Base-by-base conservation (phyloP, 371 early-diverging fungal genomes). In the Mucor lusitanicus region DNA sequence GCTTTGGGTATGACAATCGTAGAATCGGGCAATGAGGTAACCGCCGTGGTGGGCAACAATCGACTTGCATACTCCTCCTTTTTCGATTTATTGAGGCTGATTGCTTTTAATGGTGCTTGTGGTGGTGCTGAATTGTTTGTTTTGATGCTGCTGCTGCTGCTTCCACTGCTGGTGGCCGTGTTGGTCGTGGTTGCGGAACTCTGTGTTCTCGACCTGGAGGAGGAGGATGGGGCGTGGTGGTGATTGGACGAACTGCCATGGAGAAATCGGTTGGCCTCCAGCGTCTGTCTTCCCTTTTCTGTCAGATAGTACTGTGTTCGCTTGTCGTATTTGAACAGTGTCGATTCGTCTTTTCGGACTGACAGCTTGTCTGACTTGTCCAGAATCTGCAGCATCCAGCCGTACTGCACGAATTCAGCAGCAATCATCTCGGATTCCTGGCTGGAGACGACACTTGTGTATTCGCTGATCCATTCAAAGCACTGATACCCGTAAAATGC, bases 401-500 rank as follows among this genome's bases (percentile, higher is more conserved):
- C 86, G 32, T 77, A 77, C 1, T 74, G 65, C 6, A 90, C 71
- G 79, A 90, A 87, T 59, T 84, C 82, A 27, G 79, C 73, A 6
- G 86, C 87, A 30, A 90, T 72, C 21, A 74, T 56, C 21, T 84
- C 71, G 0, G 89, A 86, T 62, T 92, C 92, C 56, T 86, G 83
- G 15, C 76, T 77, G 32, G 84, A 80, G 40, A 89, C 81, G 23
- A 85, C 86, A 0, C 87, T 82, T 0, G 89, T 84, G 59, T 87
- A 82, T 53, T 85, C 86, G 59, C 85, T 72, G 30, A 92, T 78
- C 90, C 90, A 90, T 33, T 87, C 90, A 64, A 74, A 73, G 40
- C 77, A 75, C 37, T 80, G 81, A 44, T 77, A 72, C 0, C 81
- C 81, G 42, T 69, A 80, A 64, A 80, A 80, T 1, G 76, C 67